Evolutionary conservation across 306 rosid genomes (phyloP).

Genomic region (Casuarina glauca): DNA sequence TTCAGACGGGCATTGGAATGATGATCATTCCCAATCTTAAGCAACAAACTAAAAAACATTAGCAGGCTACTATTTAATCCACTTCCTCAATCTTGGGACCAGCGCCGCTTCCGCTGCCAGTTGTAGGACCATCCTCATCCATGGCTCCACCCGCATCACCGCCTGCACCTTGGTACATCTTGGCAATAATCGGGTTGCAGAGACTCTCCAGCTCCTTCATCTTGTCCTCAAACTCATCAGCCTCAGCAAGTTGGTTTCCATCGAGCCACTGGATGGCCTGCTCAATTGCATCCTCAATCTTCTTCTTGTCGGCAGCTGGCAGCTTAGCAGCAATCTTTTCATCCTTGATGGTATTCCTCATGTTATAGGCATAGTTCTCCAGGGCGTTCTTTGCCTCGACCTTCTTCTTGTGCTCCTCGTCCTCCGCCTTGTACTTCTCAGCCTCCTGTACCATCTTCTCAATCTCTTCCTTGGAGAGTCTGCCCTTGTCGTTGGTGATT

Average conservation of each 20-base stretch:
- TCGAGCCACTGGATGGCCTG: conserved; percentile 54
- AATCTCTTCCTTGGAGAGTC: conserved; percentile 58
- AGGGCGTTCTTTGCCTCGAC: conserved; percentile 54
- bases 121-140: conserved; percentile 55
- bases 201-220: conserved; percentile 56
- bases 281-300: conserved; percentile 58
- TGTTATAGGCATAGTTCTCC: conserved; percentile 54
- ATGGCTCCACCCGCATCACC: conserved; percentile 44
- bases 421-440: conserved; percentile 50
- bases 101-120: conserved; percentile 43
- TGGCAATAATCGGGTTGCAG: conserved; percentile 60
- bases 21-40: background rate
- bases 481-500: conserved; percentile 61
- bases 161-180: conserved; percentile 54
- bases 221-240: conserved; percentile 52
- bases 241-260: conserved; percentile 55
- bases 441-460: conserved; percentile 64
- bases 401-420: conserved; percentile 58
- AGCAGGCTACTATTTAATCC: conserved; percentile 11
- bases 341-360: conserved; percentile 61
- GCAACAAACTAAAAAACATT: background rate
- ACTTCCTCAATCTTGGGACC: conserved; percentile 64
- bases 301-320: conserved; percentile 51
- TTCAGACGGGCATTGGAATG: background rate
- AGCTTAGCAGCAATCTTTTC: conserved; percentile 57